Evolutionary conservation across 2,329 filamentous ascomycete species (phyloP), one percentile per base, ranked within the genome.

Genomic region (Botrytis cinerea): DNA sequence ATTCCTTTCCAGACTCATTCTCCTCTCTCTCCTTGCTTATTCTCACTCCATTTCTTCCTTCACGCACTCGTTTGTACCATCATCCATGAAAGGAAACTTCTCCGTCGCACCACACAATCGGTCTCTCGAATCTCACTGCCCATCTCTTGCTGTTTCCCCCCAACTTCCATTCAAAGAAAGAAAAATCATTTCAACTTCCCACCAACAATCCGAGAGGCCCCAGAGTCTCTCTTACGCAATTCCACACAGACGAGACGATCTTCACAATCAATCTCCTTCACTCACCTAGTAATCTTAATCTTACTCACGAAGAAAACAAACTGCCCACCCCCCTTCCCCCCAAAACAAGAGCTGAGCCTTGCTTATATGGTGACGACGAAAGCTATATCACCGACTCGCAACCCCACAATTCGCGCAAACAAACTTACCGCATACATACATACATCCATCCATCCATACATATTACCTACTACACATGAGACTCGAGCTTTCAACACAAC

Each of bases 351-450:
- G 73, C 70, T 73, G 67, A 78, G 77, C 78, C 77, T 79, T 79
- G 78, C 78, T 77, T 77, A 77, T 77, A 75, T 77, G 74, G 75
- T 76, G 73, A 77, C 75, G 73, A 78, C 76, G 54, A 76, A 67
- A 72, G 69, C 68, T 60, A 62, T 64, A 71, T 60, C 57, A 59
- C 28, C 64, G 35, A 71, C 35, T 32, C 45, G 38, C 62, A 46
- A 45, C 72, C 73, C 60, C 64, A 75, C 57, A 70, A 32, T 70
- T 74, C 43, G 59, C 69, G 64, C 63, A 43, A 70, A 28, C 68
- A 61, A 38, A 61, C 72, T 66, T 46, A 59, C 73, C 74, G 48
- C 40, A 71, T 70, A 63, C 22, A 45, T 70, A 61, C 57, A 67
- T 73, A 79, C 62, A 46, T 61, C 40, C 28, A 60, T 38, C 43